Evolutionary conservation across 768 basidiomycete species (phyloP).

Genomic region (Cantharellus anzutake): DNA sequence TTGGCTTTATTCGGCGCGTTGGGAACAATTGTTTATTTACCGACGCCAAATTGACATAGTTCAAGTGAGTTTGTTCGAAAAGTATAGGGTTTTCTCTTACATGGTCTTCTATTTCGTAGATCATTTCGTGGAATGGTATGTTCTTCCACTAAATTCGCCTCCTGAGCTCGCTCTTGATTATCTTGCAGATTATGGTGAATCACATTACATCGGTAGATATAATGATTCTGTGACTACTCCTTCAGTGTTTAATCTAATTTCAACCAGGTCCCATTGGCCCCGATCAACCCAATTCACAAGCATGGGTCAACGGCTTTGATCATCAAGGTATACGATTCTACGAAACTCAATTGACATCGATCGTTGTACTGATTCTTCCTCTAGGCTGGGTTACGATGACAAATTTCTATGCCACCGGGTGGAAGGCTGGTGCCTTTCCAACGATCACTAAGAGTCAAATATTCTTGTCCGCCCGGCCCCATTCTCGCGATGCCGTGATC

Average conservation of each 20-base stretch:
- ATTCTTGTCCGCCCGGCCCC: slow-evolving; percentile 53
- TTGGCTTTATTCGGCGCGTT: slow-evolving; percentile 17
- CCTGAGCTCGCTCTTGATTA: not conserved
- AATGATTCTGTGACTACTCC: too few relatives aligned
- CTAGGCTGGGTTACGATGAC: slow-evolving; percentile 21
- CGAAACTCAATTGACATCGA: not conserved
- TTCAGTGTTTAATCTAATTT: too few relatives aligned
- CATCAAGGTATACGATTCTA: slow-evolving; percentile 1
- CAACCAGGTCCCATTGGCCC: slow-evolving; percentile 11
- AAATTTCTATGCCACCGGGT: slow-evolving; percentile 45
- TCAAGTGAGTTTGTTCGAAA: slow-evolving; percentile 8
- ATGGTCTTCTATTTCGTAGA: slow-evolving; percentile 1
- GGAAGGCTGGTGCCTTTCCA: slow-evolving; percentile 50
- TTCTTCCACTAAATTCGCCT: not conserved
- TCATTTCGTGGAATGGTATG: slow-evolving; percentile 22
- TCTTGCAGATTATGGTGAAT: slow-evolving; percentile 37
- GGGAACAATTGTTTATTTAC: slow-evolving; percentile 17
- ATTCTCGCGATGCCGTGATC: slow-evolving; percentile 27
- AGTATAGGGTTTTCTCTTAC: not conserved
- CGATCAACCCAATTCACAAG: slow-evolving; percentile 20
- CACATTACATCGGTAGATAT: slow-evolving; percentile 8
- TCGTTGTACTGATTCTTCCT: not conserved
- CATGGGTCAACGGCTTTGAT: slow-evolving; percentile 11
- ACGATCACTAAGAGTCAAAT: slow-evolving; percentile 38
- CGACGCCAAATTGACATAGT: slow-evolving; percentile 17